Percentiles rank a stretch among this genome's conserved stretches.
Conservation (phyloP, 2,329 filamentous ascomycete genomes). For the Apiospora rasikravindrae region DNA sequence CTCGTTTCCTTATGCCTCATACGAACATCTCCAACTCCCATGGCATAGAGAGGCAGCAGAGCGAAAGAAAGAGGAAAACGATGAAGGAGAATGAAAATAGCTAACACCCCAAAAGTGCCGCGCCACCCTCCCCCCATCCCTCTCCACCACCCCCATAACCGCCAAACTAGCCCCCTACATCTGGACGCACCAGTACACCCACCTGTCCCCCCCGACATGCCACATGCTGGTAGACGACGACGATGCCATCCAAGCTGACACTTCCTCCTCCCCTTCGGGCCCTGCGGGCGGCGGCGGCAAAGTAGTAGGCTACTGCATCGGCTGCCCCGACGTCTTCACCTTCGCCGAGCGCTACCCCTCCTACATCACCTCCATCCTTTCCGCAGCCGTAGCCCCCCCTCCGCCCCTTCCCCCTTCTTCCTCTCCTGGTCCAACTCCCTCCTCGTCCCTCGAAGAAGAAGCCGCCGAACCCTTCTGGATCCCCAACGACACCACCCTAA, state of each 20-base stretch:
- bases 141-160: slow-evolving; percentile 42
- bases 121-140: slow-evolving; percentile 51
- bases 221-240: slow-evolving; percentile 52
- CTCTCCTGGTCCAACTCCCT: too few species aligned
- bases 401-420: background rate
- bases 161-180: slow-evolving; percentile 51
- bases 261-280: background rate
- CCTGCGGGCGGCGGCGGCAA: slow-evolving; percentile 39
- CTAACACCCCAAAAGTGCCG: slow-evolving; percentile 46
- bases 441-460: slow-evolving; percentile 30
- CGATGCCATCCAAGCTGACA: too few species aligned
- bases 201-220: slow-evolving; percentile 50
- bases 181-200: slow-evolving; percentile 57
- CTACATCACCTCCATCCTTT: slow-evolving; percentile 46
- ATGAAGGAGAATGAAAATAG: slow-evolving; percentile 6
- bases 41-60: background rate
- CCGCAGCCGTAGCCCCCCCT: slow-evolving; percentile 28
- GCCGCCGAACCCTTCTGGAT: slow-evolving; percentile 41
- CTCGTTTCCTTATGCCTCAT: background rate
- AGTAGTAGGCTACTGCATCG: slow-evolving; percentile 57
- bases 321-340: slow-evolving; percentile 47
- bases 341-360: slow-evolving; percentile 44
- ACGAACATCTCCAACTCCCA: background rate
- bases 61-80: background rate
- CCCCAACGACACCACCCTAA: slow-evolving; percentile 5